phyloP scores from a whole-genome alignment of 2,329 filamentous ascomycete species.

The Curvularia verruculosa region DNA sequence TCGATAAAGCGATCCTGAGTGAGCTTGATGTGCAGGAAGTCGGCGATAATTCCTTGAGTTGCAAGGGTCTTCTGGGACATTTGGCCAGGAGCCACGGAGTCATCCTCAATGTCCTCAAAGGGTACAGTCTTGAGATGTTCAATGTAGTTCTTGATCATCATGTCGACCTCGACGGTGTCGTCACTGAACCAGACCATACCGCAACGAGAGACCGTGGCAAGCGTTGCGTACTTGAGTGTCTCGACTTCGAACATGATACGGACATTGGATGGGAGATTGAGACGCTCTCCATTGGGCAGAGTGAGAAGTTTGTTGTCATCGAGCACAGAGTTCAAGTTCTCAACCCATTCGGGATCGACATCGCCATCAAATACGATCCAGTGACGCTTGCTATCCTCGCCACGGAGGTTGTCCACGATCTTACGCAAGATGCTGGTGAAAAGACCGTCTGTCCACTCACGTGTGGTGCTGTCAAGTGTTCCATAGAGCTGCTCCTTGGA shows the following conservation, averaged over 20 bases:
- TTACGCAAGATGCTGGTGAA: slow-evolving; percentile 98
- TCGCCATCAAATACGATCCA: slow-evolving; percentile 99
- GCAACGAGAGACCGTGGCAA: slow-evolving; percentile 98
- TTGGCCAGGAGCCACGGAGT: slow-evolving; percentile 68
- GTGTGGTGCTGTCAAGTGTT: slow-evolving; percentile 91
- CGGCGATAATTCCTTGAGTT: slow-evolving; percentile 79
- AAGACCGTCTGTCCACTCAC: slow-evolving; percentile 98
- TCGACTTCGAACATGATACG: slow-evolving; percentile 99
- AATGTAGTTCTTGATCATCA: slow-evolving; percentile 93
- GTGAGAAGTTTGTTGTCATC: slow-evolving; percentile 99
- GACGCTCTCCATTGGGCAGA: slow-evolving; percentile 94
- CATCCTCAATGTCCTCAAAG: slow-evolving; percentile 96
- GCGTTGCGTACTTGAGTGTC: slow-evolving; percentile 93
- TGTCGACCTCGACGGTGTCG: slow-evolving; percentile 88
- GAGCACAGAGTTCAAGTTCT: slow-evolving; percentile 98
- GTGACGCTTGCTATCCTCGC: slow-evolving; percentile 94
- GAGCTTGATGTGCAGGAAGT: slow-evolving; percentile 76
- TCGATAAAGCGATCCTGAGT: slow-evolving; percentile 80
- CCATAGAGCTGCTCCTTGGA: slow-evolving; percentile 98
- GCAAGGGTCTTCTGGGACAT: slow-evolving; percentile 70
- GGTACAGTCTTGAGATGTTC: slow-evolving; percentile 79
- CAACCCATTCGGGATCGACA: slow-evolving; percentile 99
- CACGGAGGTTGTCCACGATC: slow-evolving; percentile 97
- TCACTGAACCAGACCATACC: slow-evolving; percentile 99
- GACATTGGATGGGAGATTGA: slow-evolving; percentile 91